These are phyloP conservation scores for Crataegus laevigata DNA, from an alignment of 306 rosid species.

Conservation along the genomic window DNA sequence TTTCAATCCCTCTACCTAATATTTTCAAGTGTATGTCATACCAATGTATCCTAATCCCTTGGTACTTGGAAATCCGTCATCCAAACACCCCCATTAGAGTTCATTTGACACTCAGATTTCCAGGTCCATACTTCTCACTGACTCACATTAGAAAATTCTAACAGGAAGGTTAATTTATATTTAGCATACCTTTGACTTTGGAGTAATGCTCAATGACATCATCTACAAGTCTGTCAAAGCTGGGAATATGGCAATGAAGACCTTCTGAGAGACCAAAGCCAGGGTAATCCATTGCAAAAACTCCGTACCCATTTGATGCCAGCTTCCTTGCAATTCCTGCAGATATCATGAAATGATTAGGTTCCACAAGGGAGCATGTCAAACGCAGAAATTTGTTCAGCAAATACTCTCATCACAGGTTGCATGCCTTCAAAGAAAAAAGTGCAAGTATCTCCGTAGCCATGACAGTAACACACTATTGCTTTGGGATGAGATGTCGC, in stretches of 20 bases:
- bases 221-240: slow-evolving; percentile 67
- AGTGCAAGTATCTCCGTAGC: slow-evolving; percentile 89
- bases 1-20: neutral
- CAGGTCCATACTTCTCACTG: neutral
- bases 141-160: neutral
- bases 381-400: neutral
- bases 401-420: neutral
- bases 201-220: slow-evolving; percentile 73
- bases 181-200: slow-evolving; percentile 61
- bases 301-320: slow-evolving; percentile 65
- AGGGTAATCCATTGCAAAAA: slow-evolving; percentile 92
- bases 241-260: slow-evolving; percentile 66
- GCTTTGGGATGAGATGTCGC: slow-evolving; percentile 55
- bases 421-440: slow-evolving; percentile 92
- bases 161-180: neutral
- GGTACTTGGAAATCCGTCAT: neutral
- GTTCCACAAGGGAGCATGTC: neutral
- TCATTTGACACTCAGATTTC: neutral
- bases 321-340: slow-evolving; percentile 85
- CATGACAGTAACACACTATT: slow-evolving; percentile 72
- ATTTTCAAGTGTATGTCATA: neutral
- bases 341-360: neutral
- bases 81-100: neutral
- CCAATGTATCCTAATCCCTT: neutral
- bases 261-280: slow-evolving; percentile 98